phyloP scores from a whole-genome alignment of 495 filamentous ascomycete species.

The Penicillium paradoxum region DNA sequence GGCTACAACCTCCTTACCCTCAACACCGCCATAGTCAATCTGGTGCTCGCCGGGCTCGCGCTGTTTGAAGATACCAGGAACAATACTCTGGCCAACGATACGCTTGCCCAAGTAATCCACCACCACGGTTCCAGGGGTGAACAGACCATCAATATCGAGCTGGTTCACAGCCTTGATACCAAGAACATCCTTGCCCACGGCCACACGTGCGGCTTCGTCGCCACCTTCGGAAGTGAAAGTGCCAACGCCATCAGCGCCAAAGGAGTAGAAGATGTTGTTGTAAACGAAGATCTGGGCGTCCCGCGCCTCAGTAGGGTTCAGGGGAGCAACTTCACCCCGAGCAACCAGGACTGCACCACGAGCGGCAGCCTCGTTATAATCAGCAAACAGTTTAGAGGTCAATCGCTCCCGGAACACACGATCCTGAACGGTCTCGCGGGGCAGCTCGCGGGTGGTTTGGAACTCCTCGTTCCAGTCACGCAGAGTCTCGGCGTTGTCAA shows the following conservation, averaged over 20 bases:
- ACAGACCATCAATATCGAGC: slow-evolving; percentile 89
- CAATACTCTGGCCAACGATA: slow-evolving; percentile 96
- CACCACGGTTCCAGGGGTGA: slow-evolving; percentile 92
- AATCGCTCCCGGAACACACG: slow-evolving; percentile 93
- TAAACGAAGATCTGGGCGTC: slow-evolving; percentile 99
- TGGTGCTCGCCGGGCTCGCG: slow-evolving; percentile 95
- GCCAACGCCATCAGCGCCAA: slow-evolving; percentile 94
- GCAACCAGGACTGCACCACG: slow-evolving; percentile 92
- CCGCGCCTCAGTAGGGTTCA: slow-evolving; percentile 88
- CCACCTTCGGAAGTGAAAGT: slow-evolving; percentile 96
- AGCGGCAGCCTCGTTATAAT: slow-evolving; percentile 93
- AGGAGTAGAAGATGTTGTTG: slow-evolving; percentile 99
- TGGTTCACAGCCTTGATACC: slow-evolving; percentile 94
- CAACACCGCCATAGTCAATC: slow-evolving; percentile 97
- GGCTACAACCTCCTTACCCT: slow-evolving; percentile 93
- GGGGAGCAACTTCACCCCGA: slow-evolving; percentile 86
- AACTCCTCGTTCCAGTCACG: slow-evolving; percentile 99
- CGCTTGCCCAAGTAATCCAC: slow-evolving; percentile 97
- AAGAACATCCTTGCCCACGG: slow-evolving; percentile 92
- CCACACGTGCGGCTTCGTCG: slow-evolving; percentile 93
- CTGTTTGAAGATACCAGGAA: slow-evolving; percentile 99
- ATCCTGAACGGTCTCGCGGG: slow-evolving; percentile 88
- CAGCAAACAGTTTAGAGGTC: slow-evolving; percentile 91
- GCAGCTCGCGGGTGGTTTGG: slow-evolving; percentile 90
- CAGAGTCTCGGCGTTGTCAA: slow-evolving; percentile 88